Evolutionary conservation across 164 flowering plant species (phyloP).

Genomic region (Umbilicus rupestris): DNA sequence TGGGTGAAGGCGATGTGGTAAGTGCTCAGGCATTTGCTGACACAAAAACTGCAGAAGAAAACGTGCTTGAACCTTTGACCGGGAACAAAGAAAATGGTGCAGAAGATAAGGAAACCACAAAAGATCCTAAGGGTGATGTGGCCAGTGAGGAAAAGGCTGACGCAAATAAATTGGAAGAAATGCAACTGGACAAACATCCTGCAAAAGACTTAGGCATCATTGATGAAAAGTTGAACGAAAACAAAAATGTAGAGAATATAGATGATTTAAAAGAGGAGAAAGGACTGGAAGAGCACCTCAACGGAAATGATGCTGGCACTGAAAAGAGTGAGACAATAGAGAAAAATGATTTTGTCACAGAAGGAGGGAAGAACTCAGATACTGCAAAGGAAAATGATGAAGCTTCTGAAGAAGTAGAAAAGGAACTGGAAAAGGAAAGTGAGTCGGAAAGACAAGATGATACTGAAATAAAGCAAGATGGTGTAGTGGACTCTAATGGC

Average conservation of each 20-base stretch:
- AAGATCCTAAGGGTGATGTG: not conserved
- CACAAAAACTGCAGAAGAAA: not conserved
- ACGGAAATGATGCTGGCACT: too few species aligned
- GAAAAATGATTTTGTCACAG: not conserved
- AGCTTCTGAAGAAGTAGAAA: not conserved
- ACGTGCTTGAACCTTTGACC: not conserved
- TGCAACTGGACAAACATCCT: not conserved
- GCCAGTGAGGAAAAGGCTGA: not conserved
- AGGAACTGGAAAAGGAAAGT: not conserved
- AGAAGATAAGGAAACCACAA: not conserved
- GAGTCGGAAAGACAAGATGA: not conserved
- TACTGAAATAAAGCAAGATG: not conserved
- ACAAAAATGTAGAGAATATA: not conserved
- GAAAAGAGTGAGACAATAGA: not conserved
- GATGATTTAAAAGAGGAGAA: not conserved
- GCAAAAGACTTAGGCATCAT: not conserved
- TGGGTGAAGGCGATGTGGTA: not conserved
- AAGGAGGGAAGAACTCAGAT: not conserved
- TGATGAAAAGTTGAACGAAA: not conserved
- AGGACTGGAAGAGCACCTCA: not conserved
- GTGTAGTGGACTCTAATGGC: not conserved
- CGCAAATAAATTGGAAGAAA: not conserved
- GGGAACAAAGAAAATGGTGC: conserved; percentile 2
- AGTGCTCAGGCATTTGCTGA: too few species aligned
- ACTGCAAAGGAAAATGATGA: not conserved